A percentile compares a stretch with the other conserved stretches of the same genome.
phyloP scores from a whole-genome alignment of 106 monocot genomes.

The Dactylorhiza incarnata region DNA sequence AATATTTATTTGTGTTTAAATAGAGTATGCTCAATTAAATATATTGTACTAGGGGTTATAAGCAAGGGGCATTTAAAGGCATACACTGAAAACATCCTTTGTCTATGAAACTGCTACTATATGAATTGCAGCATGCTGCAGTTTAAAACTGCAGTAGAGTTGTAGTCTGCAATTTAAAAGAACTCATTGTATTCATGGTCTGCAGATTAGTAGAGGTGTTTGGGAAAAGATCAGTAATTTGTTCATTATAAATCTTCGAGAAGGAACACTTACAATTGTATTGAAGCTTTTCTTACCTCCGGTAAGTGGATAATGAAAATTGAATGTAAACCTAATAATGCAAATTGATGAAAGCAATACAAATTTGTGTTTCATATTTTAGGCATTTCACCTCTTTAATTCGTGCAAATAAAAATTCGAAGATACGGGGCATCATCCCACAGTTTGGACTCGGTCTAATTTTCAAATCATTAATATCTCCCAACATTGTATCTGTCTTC shows the following conservation, averaged over 20 bases:
- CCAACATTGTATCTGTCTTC: conserved; percentile 95
- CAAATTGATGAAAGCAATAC: not conserved
- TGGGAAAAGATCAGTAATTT: conserved; percentile 91
- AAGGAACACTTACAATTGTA: conserved; percentile 95
- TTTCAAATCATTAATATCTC: conserved; percentile 72
- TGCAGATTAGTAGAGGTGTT: conserved; percentile 79
- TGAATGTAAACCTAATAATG: conserved; percentile 9
- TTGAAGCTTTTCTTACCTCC: conserved; percentile 92
- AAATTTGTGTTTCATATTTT: not conserved
- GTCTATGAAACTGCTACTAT: no score
- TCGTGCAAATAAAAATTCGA: conserved; percentile 95
- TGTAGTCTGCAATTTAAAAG: no score
- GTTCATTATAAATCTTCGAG: conserved; percentile 94
- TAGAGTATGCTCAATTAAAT: no score
- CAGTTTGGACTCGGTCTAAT: conserved; percentile 48
- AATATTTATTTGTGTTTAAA: no score
- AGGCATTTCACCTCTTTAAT: conserved; percentile 65
- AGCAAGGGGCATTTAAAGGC: no score
- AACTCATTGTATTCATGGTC: no score
- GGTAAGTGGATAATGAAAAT: conserved; percentile 14
- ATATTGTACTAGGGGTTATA: no score
- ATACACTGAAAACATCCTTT: no score
- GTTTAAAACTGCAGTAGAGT: no score
- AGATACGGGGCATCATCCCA: conserved; percentile 95
- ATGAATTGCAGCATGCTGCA: no score